Base-by-base conservation (phyloP, 176 grass and related monocot genomes). In the Oryza brachyantha region DNA sequence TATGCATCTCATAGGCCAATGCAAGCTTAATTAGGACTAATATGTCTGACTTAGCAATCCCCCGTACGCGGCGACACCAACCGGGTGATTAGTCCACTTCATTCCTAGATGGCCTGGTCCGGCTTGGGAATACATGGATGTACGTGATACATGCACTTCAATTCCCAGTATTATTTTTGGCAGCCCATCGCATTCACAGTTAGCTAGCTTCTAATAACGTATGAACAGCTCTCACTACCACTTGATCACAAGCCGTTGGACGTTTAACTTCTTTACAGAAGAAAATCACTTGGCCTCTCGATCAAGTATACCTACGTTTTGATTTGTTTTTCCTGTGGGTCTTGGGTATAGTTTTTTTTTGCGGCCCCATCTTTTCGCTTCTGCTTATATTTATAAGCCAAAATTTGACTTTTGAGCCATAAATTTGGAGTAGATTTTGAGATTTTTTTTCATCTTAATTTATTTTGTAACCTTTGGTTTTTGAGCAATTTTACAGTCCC, bases 51-150 rank as follows among this genome's bases (percentile, higher is more conserved):
- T 46, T 45, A 29, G 27, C 14, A 10, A 45, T 29, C 13, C 24
- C 27, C 42, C 75, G 68, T 79, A 79, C 68, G 58, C 75, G 66
- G 82, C 74, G 59, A 84, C 73, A 68, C 70, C 52, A 85, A 36
- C 73, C 82, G 73, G 10, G 46, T 14, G 50, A 41, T 9, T 27
- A 6, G 57, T 50, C 79, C 37, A 48, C 26, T 29, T 64, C 2
- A 5, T 0, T 10, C 19, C 12, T 72, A 74, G 62, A 43, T 45
- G 16, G 16, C 13, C 42, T 45, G 16, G 5, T 12, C 45, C 66
- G 69, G 11, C 11, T 13, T 41, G 37, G 11, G 11, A 19, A 34
- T 34, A 14, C 12, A 45, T 45, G 13, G 13, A 45, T 13, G 13
- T 16, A 45, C 13, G 42, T 45, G 42, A 45, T 45, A 63, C 13